These are phyloP conservation scores for Kwoniella shivajii DNA, from an alignment of 1,284 basidiomycete species.

Conservation along the genomic window DNA sequence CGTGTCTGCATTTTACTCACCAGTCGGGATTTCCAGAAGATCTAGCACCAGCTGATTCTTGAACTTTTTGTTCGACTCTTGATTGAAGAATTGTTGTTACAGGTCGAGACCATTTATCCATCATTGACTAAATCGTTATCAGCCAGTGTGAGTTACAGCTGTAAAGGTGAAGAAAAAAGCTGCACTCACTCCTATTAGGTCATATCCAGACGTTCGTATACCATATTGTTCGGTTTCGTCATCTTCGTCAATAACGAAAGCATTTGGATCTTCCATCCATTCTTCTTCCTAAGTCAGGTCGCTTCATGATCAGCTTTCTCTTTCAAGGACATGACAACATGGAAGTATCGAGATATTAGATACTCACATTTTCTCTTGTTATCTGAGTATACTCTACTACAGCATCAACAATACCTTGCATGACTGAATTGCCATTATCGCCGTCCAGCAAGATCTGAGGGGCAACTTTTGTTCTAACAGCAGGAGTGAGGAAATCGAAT, in stretches of 20 bases:
- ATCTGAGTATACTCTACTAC: constrained; percentile 80
- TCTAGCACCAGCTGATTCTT: constrained; percentile 38
- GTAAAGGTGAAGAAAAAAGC: neutral
- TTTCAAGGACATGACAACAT: neutral
- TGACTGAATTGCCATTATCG: constrained; percentile 55
- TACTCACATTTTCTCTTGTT: constrained; percentile 78
- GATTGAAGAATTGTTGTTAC: constrained; percentile 64
- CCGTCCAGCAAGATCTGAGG: constrained; percentile 23
- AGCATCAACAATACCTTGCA: constrained; percentile 62
- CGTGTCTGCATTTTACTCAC: too few relatives aligned
- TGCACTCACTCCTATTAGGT: constrained; percentile 71
- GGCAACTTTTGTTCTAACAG: constrained; percentile 52
- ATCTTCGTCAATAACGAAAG: constrained; percentile 92
- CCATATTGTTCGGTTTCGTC: constrained; percentile 84
- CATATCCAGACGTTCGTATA: constrained; percentile 79
- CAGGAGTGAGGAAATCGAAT: constrained; percentile 77
- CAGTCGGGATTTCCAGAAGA: constrained; percentile 49
- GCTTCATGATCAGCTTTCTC: neutral
- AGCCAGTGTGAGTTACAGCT: neutral
- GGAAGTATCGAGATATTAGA: neutral
- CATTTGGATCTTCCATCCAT: constrained; percentile 85
- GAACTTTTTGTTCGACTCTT: constrained; percentile 59
- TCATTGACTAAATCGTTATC: constrained; percentile 61
- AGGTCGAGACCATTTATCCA: constrained; percentile 58
- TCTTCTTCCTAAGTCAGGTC: constrained; percentile 70